A percentile compares a stretch with the other conserved stretches of the same genome.
Evolutionary conservation across 805 yeast species (phyloP).

Genomic region (Teunomyces panamensis): DNA sequence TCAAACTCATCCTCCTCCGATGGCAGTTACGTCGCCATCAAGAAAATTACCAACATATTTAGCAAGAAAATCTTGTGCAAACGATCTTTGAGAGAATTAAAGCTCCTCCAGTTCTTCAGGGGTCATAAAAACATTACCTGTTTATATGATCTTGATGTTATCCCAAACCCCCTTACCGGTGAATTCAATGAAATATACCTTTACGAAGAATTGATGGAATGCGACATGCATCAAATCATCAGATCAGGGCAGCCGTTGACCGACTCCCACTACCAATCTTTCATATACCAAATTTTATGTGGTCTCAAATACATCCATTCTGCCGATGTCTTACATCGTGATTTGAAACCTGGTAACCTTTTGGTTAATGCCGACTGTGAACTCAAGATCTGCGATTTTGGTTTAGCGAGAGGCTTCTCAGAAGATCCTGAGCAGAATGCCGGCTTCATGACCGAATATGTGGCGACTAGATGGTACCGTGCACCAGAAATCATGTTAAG

Average conservation of each 20-base stretch:
- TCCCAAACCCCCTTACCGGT: conserved; percentile 57
- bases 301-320: conserved; percentile 88
- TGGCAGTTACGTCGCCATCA: conserved; percentile 73
- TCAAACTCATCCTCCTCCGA: conserved; percentile 17
- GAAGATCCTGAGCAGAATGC: conserved; percentile 79
- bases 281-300: conserved; percentile 86
- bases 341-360: conserved; percentile 89
- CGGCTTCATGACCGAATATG: conserved; percentile 96
- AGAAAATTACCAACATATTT: conserved; percentile 93
- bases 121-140: conserved; percentile 97
- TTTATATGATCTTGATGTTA: conserved; percentile 89
- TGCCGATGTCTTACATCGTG: conserved; percentile 91
- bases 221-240: conserved; percentile 97
- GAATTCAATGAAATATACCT: conserved; percentile 87
- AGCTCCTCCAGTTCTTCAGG: conserved; percentile 85
- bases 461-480: conserved; percentile 97
- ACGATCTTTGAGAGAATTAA: conserved; percentile 86
- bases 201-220: conserved; percentile 96
- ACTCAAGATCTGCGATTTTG: conserved; percentile 93
- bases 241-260: conserved; percentile 90
- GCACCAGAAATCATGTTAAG: conserved; percentile 98
- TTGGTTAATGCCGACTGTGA: conserved; percentile 96
- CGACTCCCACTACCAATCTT: conserved; percentile 92
- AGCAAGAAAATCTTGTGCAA: conserved; percentile 87
- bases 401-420: conserved; percentile 88